These are phyloP conservation scores for Peterozyma toletana DNA, from an alignment of 805 yeast species.

Conservation along the genomic window DNA sequence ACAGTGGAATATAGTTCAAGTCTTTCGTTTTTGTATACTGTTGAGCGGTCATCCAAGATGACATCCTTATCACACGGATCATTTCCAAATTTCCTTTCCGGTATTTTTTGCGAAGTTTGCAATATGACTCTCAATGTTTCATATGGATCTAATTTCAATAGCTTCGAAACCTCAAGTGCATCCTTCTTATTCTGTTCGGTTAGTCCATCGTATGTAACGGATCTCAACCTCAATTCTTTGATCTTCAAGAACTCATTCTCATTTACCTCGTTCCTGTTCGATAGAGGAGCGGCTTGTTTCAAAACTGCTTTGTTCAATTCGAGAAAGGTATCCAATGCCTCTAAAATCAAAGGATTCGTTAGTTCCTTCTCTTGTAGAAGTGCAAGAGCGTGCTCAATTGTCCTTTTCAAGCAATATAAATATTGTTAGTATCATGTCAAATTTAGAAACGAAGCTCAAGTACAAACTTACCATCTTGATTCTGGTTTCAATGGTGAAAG, in stretches of 20 bases:
- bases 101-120: constrained; percentile 31
- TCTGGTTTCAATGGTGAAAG: constrained; percentile 4
- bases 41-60: constrained; percentile 10
- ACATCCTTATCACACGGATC: constrained; percentile 1
- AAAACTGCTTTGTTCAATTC: background rate
- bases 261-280: background rate
- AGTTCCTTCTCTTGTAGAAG: background rate
- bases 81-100: constrained; percentile 17
- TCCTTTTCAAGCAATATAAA: background rate
- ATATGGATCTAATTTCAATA: constrained; percentile 29
- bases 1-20: constrained; percentile 26
- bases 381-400: constrained; percentile 6
- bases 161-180: constrained; percentile 31
- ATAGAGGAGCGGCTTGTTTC: constrained; percentile 4
- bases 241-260: background rate
- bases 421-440: background rate
- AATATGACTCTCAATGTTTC: constrained; percentile 44
- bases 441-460: constrained; percentile 1
- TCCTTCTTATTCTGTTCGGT: constrained; percentile 25
- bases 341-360: background rate
- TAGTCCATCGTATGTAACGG: constrained; percentile 27
- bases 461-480: background rate
- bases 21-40: constrained; percentile 26
- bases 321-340: constrained; percentile 4
- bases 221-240: constrained; percentile 29